phyloP scores from a whole-genome alignment of 768 basidiomycete species.

The Porpolomopsis calyptriformis region DNA sequence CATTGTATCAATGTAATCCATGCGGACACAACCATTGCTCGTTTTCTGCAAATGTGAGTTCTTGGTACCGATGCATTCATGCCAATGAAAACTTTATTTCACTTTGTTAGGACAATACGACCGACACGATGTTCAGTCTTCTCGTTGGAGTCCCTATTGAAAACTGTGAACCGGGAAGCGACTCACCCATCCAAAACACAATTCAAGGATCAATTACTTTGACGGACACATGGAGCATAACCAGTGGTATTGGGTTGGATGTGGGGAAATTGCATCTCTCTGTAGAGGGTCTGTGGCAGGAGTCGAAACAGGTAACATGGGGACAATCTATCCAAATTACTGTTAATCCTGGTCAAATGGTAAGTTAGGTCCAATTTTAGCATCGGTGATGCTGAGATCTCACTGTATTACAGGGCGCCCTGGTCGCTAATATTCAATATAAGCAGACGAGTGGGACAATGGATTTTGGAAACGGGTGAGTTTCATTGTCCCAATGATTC shows the following conservation, averaged over 20 bases:
- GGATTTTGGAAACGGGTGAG: constrained; percentile 3
- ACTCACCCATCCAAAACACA: neutral
- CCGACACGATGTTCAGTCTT: neutral
- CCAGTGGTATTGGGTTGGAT: neutral
- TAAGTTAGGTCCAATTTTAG: neutral
- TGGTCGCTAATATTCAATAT: neutral
- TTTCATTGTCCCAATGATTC: neutral
- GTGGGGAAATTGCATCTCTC: neutral
- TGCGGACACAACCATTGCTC: neutral
- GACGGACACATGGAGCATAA: neutral
- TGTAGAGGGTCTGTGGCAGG: neutral
- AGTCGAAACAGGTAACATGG: neutral
- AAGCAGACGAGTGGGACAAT: constrained; percentile 1
- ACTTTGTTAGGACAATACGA: neutral
- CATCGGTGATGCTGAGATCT: neutral
- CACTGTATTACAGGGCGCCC: neutral
- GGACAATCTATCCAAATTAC: neutral
- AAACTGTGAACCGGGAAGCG: neutral
- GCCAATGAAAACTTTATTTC: neutral
- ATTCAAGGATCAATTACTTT: constrained; percentile 1
- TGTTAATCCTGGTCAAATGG: neutral
- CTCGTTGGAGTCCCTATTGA: neutral
- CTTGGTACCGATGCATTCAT: neutral
- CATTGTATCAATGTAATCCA: neutral
- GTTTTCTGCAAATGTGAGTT: neutral